These are phyloP conservation scores for Cercophora samala DNA, from an alignment of 495 filamentous ascomycete species.

Conservation along the genomic window DNA sequence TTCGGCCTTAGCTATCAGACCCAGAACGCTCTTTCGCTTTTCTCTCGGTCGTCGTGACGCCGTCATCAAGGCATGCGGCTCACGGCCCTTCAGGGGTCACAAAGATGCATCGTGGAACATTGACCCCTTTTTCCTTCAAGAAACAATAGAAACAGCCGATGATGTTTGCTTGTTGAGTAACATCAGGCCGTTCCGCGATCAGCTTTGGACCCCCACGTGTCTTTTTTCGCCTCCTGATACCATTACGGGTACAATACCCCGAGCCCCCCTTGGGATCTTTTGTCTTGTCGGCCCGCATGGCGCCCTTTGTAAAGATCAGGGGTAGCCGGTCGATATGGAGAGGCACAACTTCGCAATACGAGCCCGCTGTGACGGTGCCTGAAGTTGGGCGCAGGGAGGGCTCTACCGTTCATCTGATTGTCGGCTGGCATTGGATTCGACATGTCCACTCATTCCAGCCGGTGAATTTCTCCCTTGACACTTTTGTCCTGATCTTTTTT, in stretches of 20 bases:
- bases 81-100: background rate
- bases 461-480: background rate
- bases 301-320: background rate
- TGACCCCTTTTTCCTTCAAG: background rate
- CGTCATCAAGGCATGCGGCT: background rate
- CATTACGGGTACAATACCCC: background rate
- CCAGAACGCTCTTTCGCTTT: too few relatives aligned
- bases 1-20: too few relatives aligned
- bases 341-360: background rate
- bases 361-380: background rate
- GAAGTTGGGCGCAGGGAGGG: background rate
- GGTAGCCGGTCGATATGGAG: background rate
- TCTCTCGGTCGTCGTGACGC: too few relatives aligned
- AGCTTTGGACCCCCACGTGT: background rate
- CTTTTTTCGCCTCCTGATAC: background rate
- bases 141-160: background rate
- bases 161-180: background rate
- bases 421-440: background rate
- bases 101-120: background rate
- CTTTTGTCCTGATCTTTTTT: background rate
- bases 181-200: background rate
- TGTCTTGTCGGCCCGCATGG: background rate
- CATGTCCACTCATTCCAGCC: background rate
- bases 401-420: background rate
- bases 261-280: background rate